Evolutionary conservation across 2,329 filamentous ascomycete species (phyloP).

Genomic region (Pseudogymnoascus sp.): DNA sequence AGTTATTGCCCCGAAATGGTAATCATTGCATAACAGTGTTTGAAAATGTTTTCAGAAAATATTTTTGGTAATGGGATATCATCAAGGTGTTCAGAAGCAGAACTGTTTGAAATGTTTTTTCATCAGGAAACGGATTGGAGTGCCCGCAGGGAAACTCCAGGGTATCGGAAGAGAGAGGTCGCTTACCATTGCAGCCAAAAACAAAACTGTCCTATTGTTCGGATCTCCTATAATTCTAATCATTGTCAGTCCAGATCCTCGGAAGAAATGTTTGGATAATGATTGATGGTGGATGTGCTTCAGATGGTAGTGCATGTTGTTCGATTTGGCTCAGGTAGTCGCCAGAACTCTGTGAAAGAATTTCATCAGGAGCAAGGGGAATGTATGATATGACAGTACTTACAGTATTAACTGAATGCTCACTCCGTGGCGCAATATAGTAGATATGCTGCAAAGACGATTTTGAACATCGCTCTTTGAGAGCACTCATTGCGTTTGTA

Average conservation of each 20-base stretch:
- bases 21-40: not conserved
- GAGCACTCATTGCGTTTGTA: not conserved
- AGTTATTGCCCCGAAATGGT: not conserved
- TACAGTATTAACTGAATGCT: not conserved
- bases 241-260: not conserved
- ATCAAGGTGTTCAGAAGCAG: slow-evolving; percentile 66
- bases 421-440: not conserved
- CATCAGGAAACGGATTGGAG: slow-evolving; percentile 46
- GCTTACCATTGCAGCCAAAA: not conserved
- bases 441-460: not conserved
- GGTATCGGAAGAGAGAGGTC: not conserved
- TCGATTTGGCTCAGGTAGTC: slow-evolving; percentile 31
- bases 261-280: not conserved
- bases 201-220: not conserved
- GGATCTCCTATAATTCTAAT: not conserved
- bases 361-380: slow-evolving; percentile 27
- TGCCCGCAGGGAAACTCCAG: not conserved
- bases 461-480: not conserved
- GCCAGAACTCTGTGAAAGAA: slow-evolving; percentile 25
- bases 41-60: slow-evolving; percentile 38
- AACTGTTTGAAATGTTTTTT: slow-evolving; percentile 59
- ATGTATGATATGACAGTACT: slow-evolving; percentile 11
- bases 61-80: slow-evolving; percentile 59
- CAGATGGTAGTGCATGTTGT: slow-evolving; percentile 73
- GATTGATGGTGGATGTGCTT: slow-evolving; percentile 32